phyloP scores from a whole-genome alignment of 139 green algal species.

The Chlamydomonas incerta region DNA sequence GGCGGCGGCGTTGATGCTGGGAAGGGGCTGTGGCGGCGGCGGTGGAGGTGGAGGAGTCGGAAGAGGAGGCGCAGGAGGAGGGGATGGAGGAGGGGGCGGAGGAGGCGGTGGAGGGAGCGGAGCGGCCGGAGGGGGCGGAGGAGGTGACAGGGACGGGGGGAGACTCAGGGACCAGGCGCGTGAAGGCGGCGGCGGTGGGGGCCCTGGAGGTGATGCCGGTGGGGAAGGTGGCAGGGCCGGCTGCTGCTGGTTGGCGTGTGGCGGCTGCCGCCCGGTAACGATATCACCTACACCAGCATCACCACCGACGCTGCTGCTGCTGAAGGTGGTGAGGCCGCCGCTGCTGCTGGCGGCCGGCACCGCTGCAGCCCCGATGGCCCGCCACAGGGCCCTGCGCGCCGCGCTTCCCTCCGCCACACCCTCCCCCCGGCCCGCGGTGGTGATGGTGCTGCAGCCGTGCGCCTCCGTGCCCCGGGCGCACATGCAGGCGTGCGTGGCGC shows the following conservation, averaged over 20 bases:
- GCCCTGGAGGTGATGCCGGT: no score
- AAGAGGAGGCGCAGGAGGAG: not conserved
- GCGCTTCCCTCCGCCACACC: not conserved
- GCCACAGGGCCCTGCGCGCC: not conserved
- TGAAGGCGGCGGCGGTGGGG: not conserved
- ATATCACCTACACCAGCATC: no score
- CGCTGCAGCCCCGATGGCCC: not conserved
- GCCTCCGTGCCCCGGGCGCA: constrained; percentile 85
- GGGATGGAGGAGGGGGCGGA: not conserved
- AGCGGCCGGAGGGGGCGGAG: not conserved
- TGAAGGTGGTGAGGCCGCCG: no score
- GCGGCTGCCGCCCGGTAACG: no score
- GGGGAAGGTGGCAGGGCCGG: no score
- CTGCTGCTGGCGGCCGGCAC: no score
- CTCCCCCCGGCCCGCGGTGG: constrained; percentile 42
- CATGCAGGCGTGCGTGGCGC: constrained; percentile 92
- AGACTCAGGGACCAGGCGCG: not conserved
- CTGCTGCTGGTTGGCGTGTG: not conserved
- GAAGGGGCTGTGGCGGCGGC: not conserved
- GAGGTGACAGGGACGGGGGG: not conserved
- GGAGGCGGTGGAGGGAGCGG: not conserved
- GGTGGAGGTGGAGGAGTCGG: not conserved
- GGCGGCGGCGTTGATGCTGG: not conserved
- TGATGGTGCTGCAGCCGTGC: constrained; percentile 69
- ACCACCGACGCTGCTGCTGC: no score